Percentiles rank a stretch among this genome's conserved stretches.
Evolutionary conservation across 768 basidiomycete species (phyloP).

Genomic region (Kwoniella sp.): DNA sequence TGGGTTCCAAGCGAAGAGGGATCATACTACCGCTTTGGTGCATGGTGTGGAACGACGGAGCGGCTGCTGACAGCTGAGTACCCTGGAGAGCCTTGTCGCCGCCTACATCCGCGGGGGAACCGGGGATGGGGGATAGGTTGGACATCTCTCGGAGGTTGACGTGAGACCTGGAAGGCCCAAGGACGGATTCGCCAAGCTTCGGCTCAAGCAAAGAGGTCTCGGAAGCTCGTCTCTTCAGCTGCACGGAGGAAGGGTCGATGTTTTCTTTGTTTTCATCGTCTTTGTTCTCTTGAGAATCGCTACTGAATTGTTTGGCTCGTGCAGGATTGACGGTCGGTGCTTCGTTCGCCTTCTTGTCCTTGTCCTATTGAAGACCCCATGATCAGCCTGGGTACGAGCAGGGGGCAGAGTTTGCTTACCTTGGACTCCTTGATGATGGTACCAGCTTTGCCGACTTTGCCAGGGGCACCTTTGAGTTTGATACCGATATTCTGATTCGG

Average conservation of each 20-base stretch:
- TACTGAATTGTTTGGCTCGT: neutral
- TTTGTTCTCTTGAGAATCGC: constrained; percentile 7
- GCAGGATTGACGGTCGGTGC: neutral
- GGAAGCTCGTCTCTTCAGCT: constrained; percentile 15
- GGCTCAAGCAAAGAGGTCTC: constrained; percentile 18
- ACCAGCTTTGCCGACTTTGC: constrained; percentile 1
- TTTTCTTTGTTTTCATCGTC: constrained; percentile 13
- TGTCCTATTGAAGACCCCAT: neutral
- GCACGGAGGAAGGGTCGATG: constrained; percentile 8
- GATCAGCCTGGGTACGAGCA: neutral
- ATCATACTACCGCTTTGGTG: neutral
- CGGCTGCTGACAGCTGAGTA: neutral
- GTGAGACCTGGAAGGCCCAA: constrained; percentile 17
- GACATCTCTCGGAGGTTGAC: constrained; percentile 13
- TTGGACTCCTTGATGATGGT: neutral
- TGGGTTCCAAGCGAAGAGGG: neutral
- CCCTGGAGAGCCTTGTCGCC: constrained; percentile 1
- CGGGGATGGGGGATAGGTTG: constrained; percentile 29
- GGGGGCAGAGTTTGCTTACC: neutral
- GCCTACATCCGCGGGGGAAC: constrained; percentile 22
- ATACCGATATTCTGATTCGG: constrained; percentile 30
- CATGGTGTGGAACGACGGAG: neutral
- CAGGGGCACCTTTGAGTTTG: constrained; percentile 10
- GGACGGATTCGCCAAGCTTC: constrained; percentile 1
- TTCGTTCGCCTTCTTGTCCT: neutral